Evolutionary conservation across 2,329 filamentous ascomycete species (phyloP).

Genomic region (Orbilia blumenaviensis): DNA sequence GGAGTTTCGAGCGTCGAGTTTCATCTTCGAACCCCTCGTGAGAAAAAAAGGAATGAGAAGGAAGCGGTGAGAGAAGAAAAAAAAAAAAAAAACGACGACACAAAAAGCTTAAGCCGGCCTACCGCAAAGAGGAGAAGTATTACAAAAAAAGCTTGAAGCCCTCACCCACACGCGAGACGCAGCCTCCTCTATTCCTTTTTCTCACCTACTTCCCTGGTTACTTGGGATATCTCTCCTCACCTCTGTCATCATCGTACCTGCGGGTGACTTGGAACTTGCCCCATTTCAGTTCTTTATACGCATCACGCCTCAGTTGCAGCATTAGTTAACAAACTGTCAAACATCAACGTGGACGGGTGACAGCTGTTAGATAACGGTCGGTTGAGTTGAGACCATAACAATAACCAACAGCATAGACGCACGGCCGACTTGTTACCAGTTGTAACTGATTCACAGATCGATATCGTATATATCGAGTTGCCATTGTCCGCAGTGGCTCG

Average conservation of each 20-base stretch:
- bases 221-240: constrained; percentile 38
- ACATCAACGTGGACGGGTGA: constrained; percentile 39
- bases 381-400: constrained; percentile 28
- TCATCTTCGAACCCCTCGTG: constrained; percentile 53
- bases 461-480: constrained; percentile 30
- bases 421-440: constrained; percentile 21
- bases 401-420: constrained; percentile 21
- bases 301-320: constrained; percentile 17
- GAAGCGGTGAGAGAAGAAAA: constrained; percentile 49
- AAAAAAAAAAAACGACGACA: constrained; percentile 43
- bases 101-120: constrained; percentile 47
- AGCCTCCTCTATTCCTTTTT: constrained; percentile 51
- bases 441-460: constrained; percentile 11
- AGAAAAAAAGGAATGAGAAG: constrained; percentile 46
- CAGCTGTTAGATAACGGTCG: constrained; percentile 27
- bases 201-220: constrained; percentile 34
- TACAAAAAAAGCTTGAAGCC: constrained; percentile 53
- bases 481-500: constrained; percentile 11
- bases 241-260: constrained; percentile 47
- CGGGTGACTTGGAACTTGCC: constrained; percentile 40
- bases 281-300: constrained; percentile 31
- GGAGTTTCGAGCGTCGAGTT: constrained; percentile 52
- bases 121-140: constrained; percentile 41
- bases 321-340: constrained; percentile 12
- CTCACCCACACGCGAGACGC: constrained; percentile 52